A percentile compares a stretch with the other conserved stretches of the same genome.
Evolutionary conservation across 352 stramenopile species (phyloP).

Genomic region (Phytophthora cajani): DNA sequence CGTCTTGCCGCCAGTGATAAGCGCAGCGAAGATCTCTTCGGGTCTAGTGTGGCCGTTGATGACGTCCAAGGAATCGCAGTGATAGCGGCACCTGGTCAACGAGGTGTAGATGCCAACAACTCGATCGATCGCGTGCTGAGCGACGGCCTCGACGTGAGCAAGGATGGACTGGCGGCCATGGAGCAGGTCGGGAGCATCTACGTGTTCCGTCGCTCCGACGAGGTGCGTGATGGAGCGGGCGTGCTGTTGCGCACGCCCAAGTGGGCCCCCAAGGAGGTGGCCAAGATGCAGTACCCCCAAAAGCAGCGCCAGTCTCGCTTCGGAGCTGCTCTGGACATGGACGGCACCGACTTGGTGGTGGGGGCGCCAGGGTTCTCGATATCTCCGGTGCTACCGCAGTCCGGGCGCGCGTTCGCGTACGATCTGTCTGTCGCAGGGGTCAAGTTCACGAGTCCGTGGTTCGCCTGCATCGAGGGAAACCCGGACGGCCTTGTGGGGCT

Average conservation of each 20-base stretch:
- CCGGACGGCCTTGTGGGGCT: constrained; percentile 61
- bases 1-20: constrained; percentile 92
- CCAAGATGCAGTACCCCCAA: constrained; percentile 82
- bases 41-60: constrained; percentile 87
- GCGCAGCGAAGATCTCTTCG: constrained; percentile 84
- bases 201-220: constrained; percentile 66
- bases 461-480: constrained; percentile 73
- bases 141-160: constrained; percentile 26
- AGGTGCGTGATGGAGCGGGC: constrained; percentile 74
- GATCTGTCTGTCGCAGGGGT: constrained; percentile 63
- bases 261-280: constrained; percentile 74
- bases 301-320: constrained; percentile 67
- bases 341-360: constrained; percentile 63
- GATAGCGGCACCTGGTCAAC: constrained; percentile 76
- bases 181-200: constrained; percentile 71
- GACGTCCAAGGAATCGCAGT: constrained; percentile 82
- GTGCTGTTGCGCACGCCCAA: constrained; percentile 64
- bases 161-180: constrained; percentile 36
- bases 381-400: constrained; percentile 39
- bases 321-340: constrained; percentile 59
- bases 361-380: constrained; percentile 67
- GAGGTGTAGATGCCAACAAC: constrained; percentile 88
- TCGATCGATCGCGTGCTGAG: constrained; percentile 48
- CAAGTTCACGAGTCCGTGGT: constrained; percentile 63
- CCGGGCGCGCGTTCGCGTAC: constrained; percentile 74